A percentile compares a stretch with the other conserved stretches of the same genome.
Evolutionary conservation across 2,329 filamentous ascomycete species (phyloP).

Genomic region (Colletotrichum sp.): DNA sequence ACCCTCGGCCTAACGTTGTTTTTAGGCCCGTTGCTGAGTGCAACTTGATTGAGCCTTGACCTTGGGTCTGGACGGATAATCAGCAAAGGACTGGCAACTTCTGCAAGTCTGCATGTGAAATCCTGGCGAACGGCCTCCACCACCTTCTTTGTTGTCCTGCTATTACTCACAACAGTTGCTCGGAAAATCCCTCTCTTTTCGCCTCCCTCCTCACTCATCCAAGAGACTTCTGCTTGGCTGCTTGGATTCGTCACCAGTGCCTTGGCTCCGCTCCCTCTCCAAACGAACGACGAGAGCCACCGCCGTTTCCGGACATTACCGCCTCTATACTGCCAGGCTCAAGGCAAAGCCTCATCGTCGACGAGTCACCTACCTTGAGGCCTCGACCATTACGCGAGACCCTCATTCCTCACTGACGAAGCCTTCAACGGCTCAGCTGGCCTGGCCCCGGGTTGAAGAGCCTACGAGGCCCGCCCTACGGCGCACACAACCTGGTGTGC

Average conservation of each 20-base stretch:
- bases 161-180: not conserved
- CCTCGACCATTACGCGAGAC: not conserved
- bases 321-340: not conserved
- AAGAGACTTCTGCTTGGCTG: not conserved
- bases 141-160: not conserved
- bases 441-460: not conserved
- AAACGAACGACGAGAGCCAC: not conserved
- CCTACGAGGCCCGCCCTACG: not conserved
- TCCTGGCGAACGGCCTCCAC: not conserved
- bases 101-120: not conserved
- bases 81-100: not conserved
- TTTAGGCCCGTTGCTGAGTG: slow-evolving; percentile 4
- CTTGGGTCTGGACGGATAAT: not conserved
- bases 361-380: slow-evolving; percentile 11
- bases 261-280: not conserved
- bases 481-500: not conserved
- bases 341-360: not conserved
- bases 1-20: not conserved
- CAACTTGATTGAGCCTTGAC: not conserved
- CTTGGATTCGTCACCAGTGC: not conserved
- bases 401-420: not conserved
- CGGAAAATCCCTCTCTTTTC: slow-evolving; percentile 5
- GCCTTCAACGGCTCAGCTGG: slow-evolving; percentile 3
- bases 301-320: not conserved
- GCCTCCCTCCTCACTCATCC: not conserved